Evolutionary conservation across 2,329 filamentous ascomycete genomes (phyloP).

Genomic region (Botrytis paeoniae): DNA sequence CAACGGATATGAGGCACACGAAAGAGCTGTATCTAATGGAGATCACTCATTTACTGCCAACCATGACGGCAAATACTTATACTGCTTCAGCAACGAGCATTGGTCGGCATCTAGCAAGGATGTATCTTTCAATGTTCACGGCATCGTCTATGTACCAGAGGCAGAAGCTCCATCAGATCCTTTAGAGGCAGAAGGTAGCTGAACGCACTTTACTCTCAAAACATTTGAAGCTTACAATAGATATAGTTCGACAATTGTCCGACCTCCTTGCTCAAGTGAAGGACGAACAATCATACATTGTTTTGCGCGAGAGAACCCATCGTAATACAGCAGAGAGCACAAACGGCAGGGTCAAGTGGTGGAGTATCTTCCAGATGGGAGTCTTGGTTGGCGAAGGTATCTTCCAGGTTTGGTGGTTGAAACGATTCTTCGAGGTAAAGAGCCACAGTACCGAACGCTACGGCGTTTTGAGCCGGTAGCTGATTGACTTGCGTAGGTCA

Average conservation of each 20-base stretch:
- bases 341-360: constrained; percentile 97
- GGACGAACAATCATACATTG: constrained; percentile 97
- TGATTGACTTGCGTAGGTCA: constrained; percentile 47
- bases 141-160: constrained; percentile 95
- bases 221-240: constrained; percentile 11
- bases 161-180: constrained; percentile 80
- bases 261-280: constrained; percentile 89
- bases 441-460: constrained; percentile 37
- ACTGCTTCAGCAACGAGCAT: constrained; percentile 99
- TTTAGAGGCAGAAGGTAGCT: constrained; percentile 77
- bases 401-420: constrained; percentile 99
- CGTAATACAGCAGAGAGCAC: constrained; percentile 98
- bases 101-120: constrained; percentile 97
- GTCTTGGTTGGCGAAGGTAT: constrained; percentile 87
- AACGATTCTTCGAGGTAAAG: constrained; percentile 88
- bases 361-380: constrained; percentile 93
- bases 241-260: constrained; percentile 72
- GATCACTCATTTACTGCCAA: constrained; percentile 88
- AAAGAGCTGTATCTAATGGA: constrained; percentile 80
- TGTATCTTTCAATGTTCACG: constrained; percentile 98
- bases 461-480: constrained; percentile 33
- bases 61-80: constrained; percentile 83
- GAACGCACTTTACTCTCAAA: constrained; percentile 34
- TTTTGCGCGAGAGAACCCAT: constrained; percentile 91
- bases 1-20: constrained; percentile 72